These are phyloP conservation scores for Haplosporangium gracile DNA, from an alignment of 192 early-diverging fungal genomes.

Conservation along the genomic window DNA sequence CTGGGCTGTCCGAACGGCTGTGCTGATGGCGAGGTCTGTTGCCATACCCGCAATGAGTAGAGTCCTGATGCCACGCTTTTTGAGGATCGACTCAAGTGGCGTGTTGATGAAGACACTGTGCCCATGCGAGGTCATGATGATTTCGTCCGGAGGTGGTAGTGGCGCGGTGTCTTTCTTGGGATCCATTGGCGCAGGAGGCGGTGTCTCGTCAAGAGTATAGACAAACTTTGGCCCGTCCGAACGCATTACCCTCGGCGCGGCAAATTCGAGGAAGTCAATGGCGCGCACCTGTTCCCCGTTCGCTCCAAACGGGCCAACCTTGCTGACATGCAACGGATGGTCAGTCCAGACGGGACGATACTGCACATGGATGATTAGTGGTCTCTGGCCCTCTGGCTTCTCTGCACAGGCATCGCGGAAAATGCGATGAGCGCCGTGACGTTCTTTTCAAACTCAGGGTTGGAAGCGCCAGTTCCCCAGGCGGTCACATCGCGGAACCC, in stretches of 20 bases:
- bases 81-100: constrained; percentile 31
- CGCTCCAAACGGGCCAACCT: constrained; percentile 32
- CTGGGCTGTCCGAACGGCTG: constrained; percentile 33
- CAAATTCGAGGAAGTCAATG: constrained; percentile 30
- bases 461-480: constrained; percentile 27
- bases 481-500: constrained; percentile 23
- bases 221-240: constrained; percentile 30
- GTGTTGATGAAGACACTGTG: constrained; percentile 35
- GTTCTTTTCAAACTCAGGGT: constrained; percentile 29
- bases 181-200: constrained; percentile 19
- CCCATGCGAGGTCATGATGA: constrained; percentile 33
- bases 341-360: constrained; percentile 33
- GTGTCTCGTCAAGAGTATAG: constrained; percentile 36
- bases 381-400: constrained; percentile 30
- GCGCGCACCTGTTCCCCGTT: constrained; percentile 27
- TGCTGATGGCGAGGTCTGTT: constrained; percentile 29
- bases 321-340: constrained; percentile 32
- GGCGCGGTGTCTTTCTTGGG: constrained; percentile 24
- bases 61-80: constrained; percentile 32
- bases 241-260: constrained; percentile 30
- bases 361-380: constrained; percentile 35
- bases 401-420: constrained; percentile 26
- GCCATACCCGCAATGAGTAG: constrained; percentile 32
- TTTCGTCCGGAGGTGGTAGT: constrained; percentile 23
- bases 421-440: constrained; percentile 28